Base-by-base conservation (phyloP, 106 monocot species). In the Phalaenopsis equestris region DNA sequence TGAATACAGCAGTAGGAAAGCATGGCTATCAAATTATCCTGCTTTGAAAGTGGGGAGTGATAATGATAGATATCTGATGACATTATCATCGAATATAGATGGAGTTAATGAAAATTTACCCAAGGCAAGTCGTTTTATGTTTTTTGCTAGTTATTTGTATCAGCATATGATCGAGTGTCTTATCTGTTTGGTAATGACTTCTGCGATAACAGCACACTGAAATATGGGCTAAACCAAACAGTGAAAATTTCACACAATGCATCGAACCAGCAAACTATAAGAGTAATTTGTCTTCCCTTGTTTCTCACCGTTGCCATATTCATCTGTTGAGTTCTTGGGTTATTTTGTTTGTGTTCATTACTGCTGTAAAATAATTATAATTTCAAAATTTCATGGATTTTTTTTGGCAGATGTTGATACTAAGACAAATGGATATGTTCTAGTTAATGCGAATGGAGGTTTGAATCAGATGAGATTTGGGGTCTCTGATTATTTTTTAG, bases 391-490 rank as follows among this genome's bases (percentile, higher is more conserved):
- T 0, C 64, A 64, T 1, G 64, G 24, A 21, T 64, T 64, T 64
- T 64, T 55, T 17, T 67, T 46, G 82, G 79, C 85, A 98, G 97
- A 88, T 75, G 19, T 87, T 78, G 89, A 90, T 88, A 43, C 85
- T 21, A 92, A 86, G 65, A 94, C 86, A 49, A 98, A 98, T 86
- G 97, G 97, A 12, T 98, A 88, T 77, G 82, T 98, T 80, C 81
- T 98, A 46, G 85, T 98, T 55, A 98, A 98, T 85, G 97, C 97
- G 48, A 98, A 98, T 89, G 97, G 97, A 86, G 97, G 97, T 70
- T 77, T 98, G 79, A 98, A 98, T 88, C 97, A 98, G 89, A 98
- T 98, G 97, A 86, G 97, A 89, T 98, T 98, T 84, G 97, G 97
- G 94, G 97, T 98, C 49, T 78, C 49, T 78, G 90, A 77, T 37